Evolutionary conservation across 2,329 filamentous ascomycete species (phyloP).

Genomic region (Paecilomyces sp.): DNA sequence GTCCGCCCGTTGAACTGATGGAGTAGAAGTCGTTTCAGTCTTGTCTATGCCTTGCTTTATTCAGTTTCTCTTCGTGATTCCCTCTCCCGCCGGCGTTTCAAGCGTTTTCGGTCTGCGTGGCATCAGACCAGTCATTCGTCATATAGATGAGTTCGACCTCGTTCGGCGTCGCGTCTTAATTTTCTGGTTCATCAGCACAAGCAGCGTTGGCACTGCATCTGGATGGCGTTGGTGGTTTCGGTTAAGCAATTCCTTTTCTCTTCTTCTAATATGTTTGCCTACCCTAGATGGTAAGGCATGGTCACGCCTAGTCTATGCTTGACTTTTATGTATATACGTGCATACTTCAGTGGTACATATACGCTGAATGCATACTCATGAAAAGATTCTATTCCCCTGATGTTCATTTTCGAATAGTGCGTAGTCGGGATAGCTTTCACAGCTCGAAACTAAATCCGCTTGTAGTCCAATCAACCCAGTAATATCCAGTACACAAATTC

Average conservation of each 20-base stretch:
- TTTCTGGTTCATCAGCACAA: background rate
- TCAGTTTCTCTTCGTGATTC: background rate
- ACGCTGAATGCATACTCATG: background rate
- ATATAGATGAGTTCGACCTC: background rate
- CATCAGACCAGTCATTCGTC: background rate
- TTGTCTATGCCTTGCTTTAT: slow-evolving; percentile 2
- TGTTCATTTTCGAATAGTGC: no score
- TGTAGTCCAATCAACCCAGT: no score
- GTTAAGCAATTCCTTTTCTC: background rate
- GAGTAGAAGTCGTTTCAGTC: slow-evolving; percentile 16
- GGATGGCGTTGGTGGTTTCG: background rate
- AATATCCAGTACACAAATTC: no score
- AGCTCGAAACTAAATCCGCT: no score
- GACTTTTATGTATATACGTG: background rate
- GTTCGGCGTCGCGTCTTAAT: background rate
- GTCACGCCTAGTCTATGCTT: background rate
- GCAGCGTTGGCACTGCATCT: background rate
- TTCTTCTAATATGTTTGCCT: background rate
- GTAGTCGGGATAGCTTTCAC: no score
- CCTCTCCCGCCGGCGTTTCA: background rate
- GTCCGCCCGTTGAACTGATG: slow-evolving; percentile 53
- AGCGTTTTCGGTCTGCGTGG: background rate
- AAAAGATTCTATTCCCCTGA: background rate
- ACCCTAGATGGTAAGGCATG: background rate
- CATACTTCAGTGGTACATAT: background rate